Percentiles rank a stretch among this genome's conserved stretches.
phyloP scores from a whole-genome alignment of 1,284 basidiomycete species.

The Ustilago tritici region DNA sequence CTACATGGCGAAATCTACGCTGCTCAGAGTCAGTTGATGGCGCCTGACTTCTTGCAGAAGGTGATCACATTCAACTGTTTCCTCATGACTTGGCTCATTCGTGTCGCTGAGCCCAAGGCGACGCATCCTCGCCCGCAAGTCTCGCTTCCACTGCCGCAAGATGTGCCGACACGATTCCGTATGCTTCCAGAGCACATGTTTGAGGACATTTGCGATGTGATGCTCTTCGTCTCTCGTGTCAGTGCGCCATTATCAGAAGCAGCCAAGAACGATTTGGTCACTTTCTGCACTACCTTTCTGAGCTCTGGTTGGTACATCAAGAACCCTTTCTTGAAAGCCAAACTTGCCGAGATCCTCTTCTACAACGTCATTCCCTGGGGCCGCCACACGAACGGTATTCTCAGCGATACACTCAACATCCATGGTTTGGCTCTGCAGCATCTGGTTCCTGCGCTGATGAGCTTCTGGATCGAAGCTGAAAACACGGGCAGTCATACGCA shows the following conservation, averaged over 20 bases:
- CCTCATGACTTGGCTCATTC: slow-evolving; percentile 92
- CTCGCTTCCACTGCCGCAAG: slow-evolving; percentile 79
- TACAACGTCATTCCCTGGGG: slow-evolving; percentile 84
- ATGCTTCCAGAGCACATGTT: slow-evolving; percentile 94
- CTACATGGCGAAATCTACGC: slow-evolving; percentile 76
- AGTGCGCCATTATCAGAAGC: slow-evolving; percentile 85
- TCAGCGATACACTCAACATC: slow-evolving; percentile 84
- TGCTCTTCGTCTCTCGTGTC: slow-evolving; percentile 81
- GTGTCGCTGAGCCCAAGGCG: slow-evolving; percentile 87
- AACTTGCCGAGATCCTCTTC: slow-evolving; percentile 93
- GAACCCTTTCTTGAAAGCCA: slow-evolving; percentile 98
- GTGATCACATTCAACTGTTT: slow-evolving; percentile 88
- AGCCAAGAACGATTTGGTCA: slow-evolving; percentile 82
- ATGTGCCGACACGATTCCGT: slow-evolving; percentile 85
- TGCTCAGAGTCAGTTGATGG: slow-evolving; percentile 85
- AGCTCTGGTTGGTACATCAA: slow-evolving; percentile 97
- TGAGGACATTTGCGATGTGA: slow-evolving; percentile 90
- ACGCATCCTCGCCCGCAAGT: slow-evolving; percentile 75
- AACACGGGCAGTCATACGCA: slow-evolving; percentile 96
- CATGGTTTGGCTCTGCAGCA: slow-evolving; percentile 87
- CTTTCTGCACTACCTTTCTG: slow-evolving; percentile 90
- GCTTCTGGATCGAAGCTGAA: slow-evolving; percentile 98
- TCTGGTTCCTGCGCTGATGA: slow-evolving; percentile 90
- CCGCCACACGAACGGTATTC: slow-evolving; percentile 80
- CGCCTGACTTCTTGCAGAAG: slow-evolving; percentile 84